Evolutionary conservation across 2,329 filamentous ascomycete genomes (phyloP).

Genomic region (Diaporthe humulicola): DNA sequence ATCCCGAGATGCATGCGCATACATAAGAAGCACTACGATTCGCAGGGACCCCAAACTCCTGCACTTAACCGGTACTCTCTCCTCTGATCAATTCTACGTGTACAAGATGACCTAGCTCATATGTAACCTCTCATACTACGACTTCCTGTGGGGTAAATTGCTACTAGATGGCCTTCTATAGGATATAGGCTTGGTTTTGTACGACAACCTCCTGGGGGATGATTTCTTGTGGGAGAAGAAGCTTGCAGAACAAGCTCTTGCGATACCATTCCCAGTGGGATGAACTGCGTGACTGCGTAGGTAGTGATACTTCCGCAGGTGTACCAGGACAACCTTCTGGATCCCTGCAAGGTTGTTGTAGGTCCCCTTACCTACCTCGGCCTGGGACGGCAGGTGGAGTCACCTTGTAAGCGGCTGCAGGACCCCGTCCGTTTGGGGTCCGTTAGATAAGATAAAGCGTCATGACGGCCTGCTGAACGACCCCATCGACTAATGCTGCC

Average conservation of each 20-base stretch:
- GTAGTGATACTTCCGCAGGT: not conserved
- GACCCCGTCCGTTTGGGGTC: conserved; percentile 1
- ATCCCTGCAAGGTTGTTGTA: conserved; percentile 1
- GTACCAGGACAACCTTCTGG: not conserved
- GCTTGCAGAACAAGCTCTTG: not conserved
- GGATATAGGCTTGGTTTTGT: not conserved
- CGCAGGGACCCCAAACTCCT: not conserved
- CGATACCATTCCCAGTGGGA: too few species aligned
- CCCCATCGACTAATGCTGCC: conserved; percentile 8
- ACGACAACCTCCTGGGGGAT: not conserved
- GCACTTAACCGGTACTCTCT: not conserved
- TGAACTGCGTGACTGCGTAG: not conserved
- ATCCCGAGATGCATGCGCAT: not conserved
- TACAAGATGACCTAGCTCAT: too few species aligned
- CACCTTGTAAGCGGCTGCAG: not conserved
- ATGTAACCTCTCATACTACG: not conserved
- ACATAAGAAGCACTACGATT: not conserved
- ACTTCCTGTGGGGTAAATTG: not conserved
- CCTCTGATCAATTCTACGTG: too few species aligned
- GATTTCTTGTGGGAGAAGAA: not conserved
- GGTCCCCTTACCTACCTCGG: conserved; percentile 7
- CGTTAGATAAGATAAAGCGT: conserved; percentile 34
- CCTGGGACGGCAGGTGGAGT: conserved; percentile 4
- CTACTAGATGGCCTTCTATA: not conserved
- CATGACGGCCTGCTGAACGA: not conserved